Evolutionary conservation across 108 stramenopile genomes (phyloP), one percentile per base, ranked within the genome.

Genomic region (Tribonema minus): DNA sequence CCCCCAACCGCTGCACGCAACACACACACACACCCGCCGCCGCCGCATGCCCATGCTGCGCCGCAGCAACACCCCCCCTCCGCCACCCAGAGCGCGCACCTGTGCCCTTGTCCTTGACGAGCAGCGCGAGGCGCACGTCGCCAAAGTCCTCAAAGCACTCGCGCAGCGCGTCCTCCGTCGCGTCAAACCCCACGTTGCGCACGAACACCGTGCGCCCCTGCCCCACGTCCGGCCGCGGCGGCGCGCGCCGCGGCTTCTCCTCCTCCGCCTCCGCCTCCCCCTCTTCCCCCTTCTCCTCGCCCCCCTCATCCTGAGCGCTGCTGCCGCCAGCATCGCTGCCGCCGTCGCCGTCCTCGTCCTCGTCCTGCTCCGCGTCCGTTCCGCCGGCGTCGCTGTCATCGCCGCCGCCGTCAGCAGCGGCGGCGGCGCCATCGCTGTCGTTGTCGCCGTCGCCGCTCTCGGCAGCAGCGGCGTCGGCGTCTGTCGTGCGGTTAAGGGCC

Each of bases 181-280:
- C 82, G 84, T 97, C 98, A 80, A 96, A 99, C 15, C 95, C 92
- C 40, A 99, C 79, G 81, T 97, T 96, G 32, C 98, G 90, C 27
- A 99, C 60, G 71, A 99, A 99, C 1, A 97, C 65, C 27, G 92
- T 93, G 61, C 84, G 84, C 46, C 81, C 72, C 46, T 88, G 71
- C 29, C 74, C 35, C 7, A 86, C 89, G 37, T 87, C 87, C 7
- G 39, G 15, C 46, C 58, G 33, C 62, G 64, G 7, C 7, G 37
- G 39, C n/a, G 60, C 63, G 3, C 60, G 72, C 36, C 33, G 25
- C 67, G 72, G 39, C 63, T 30, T 29, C 3, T 70, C 77, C 3
- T 72, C 58, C n/a, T 65, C 64, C 29, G 12, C 60, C 26, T 58
- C 67, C 33, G 39, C 63, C n/a, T 67, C 68, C 67, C 63, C 61